Conservation (phyloP, 352 stramenopile genomes). For the Globisporangium nagaii region DNA sequence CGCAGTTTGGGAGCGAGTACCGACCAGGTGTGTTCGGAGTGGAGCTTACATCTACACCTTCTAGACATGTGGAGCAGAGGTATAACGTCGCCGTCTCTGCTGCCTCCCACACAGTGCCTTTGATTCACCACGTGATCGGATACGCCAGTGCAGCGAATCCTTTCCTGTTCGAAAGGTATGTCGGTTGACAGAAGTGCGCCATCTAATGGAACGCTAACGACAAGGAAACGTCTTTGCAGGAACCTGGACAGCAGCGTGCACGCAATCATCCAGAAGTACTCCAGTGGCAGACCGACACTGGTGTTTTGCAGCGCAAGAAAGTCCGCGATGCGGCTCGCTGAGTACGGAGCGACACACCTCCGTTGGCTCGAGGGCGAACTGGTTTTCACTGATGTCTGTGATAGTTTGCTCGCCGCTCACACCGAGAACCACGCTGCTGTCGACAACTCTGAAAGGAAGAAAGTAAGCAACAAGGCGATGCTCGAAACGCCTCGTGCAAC, state of each 20-base stretch:
- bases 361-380: background rate
- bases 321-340: constrained; percentile 21
- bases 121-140: constrained; percentile 23
- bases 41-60: background rate
- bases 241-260: constrained; percentile 43
- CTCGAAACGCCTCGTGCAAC: background rate
- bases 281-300: constrained; percentile 38
- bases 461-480: constrained; percentile 3
- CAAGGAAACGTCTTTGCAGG: constrained; percentile 6
- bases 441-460: background rate
- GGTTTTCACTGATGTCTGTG: background rate
- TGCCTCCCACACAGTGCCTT: constrained; percentile 26
- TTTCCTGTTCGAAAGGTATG: constrained; percentile 32
- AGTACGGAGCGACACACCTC: constrained; percentile 2
- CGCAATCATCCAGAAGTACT: constrained; percentile 35
- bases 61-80: no score
- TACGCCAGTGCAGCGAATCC: constrained; percentile 18
- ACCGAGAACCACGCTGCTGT: background rate
- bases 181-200: background rate
- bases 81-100: background rate
- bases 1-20: constrained; percentile 34
- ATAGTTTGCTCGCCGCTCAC: background rate
- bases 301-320: constrained; percentile 50
- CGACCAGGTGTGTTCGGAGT: constrained; percentile 21
- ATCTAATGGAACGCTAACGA: background rate